A percentile compares a stretch with the other conserved stretches of the same genome.
These are phyloP conservation scores for Entophlyctis luteolus DNA, from an alignment of 192 early-diverging fungal genomes.

Conservation along the genomic window DNA sequence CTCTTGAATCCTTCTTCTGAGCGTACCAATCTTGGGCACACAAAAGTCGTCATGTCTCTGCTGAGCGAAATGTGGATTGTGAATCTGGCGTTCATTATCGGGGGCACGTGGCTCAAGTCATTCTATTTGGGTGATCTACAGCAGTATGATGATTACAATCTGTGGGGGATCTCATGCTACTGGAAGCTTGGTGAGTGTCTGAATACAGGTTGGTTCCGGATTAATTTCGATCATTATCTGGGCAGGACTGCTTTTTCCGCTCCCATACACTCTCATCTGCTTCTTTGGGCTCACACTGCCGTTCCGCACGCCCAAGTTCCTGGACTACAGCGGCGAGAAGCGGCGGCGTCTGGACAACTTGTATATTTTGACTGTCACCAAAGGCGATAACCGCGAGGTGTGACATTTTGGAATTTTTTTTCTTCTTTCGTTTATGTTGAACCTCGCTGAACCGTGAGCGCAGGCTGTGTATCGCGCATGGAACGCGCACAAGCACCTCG, in stretches of 20 bases:
- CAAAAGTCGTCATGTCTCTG: conserved; percentile 45
- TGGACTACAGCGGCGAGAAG: conserved; percentile 34
- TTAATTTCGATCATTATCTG: background rate
- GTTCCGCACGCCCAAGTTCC: conserved; percentile 54
- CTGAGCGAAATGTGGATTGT: conserved; percentile 55
- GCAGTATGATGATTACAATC: conserved; percentile 41
- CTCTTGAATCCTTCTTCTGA: conserved; percentile 21
- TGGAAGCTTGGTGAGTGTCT: conserved; percentile 52
- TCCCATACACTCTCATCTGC: conserved; percentile 60
- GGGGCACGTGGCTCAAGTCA: conserved; percentile 42
- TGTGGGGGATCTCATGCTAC: conserved; percentile 55
- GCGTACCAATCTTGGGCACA: conserved; percentile 55
- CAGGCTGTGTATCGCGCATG: conserved; percentile 51
- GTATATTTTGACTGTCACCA: conserved; percentile 57
- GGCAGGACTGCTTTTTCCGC: conserved; percentile 51
- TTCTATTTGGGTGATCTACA: conserved; percentile 38
- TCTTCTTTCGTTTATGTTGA: background rate
- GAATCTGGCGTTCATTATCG: conserved; percentile 42
- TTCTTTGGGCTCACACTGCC: conserved; percentile 54
- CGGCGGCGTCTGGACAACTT: conserved; percentile 50
- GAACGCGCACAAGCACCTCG: conserved; percentile 53
- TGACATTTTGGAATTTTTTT: background rate
- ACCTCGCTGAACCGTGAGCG: background rate
- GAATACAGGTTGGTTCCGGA: too few relatives aligned
- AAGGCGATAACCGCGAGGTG: conserved; percentile 50